Evolutionary conservation across 768 basidiomycete species (phyloP).

Genomic region (Pisolithus orientalis): DNA sequence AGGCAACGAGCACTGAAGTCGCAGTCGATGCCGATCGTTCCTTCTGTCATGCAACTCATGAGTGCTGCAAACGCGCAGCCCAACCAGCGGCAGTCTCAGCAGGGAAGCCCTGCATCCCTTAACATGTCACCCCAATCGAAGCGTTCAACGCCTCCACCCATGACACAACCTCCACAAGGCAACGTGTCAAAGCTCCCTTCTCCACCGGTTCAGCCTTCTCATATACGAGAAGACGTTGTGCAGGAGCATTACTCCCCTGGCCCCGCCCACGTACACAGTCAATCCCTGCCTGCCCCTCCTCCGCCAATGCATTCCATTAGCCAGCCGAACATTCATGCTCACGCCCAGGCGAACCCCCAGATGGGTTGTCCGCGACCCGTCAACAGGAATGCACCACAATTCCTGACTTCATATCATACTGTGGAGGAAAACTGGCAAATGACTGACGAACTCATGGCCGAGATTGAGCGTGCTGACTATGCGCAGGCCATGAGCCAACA

Average conservation of each 20-base stretch:
- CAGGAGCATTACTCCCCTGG: constrained; percentile 39
- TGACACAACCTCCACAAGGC: constrained; percentile 24
- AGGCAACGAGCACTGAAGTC: constrained; percentile 51
- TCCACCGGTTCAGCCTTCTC: constrained; percentile 20
- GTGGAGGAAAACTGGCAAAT: constrained; percentile 59
- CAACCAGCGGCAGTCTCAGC: constrained; percentile 32
- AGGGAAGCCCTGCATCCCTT: constrained; percentile 30
- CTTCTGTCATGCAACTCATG: constrained; percentile 50
- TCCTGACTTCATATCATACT: constrained; percentile 49
- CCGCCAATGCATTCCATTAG: constrained; percentile 29
- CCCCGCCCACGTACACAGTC: constrained; percentile 26
- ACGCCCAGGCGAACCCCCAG: constrained; percentile 25
- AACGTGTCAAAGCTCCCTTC: constrained; percentile 28
- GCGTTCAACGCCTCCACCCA: constrained; percentile 27
- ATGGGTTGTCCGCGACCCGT: constrained; percentile 62
- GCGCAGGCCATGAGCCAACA: constrained; percentile 49
- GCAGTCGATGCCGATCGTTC: constrained; percentile 58
- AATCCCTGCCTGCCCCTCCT: constrained; percentile 34
- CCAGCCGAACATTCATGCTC: constrained; percentile 23
- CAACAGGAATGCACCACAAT: constrained; percentile 48
- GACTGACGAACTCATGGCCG: constrained; percentile 63
- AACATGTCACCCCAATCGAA: constrained; percentile 29
- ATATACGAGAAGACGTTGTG: constrained; percentile 22
- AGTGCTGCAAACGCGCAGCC: constrained; percentile 28
- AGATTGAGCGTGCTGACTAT: constrained; percentile 66